A percentile compares a stretch with the other conserved stretches of the same genome.
Evolutionary conservation across 768 basidiomycete species (phyloP).

Genomic region (Tremella yokohamensis): DNA sequence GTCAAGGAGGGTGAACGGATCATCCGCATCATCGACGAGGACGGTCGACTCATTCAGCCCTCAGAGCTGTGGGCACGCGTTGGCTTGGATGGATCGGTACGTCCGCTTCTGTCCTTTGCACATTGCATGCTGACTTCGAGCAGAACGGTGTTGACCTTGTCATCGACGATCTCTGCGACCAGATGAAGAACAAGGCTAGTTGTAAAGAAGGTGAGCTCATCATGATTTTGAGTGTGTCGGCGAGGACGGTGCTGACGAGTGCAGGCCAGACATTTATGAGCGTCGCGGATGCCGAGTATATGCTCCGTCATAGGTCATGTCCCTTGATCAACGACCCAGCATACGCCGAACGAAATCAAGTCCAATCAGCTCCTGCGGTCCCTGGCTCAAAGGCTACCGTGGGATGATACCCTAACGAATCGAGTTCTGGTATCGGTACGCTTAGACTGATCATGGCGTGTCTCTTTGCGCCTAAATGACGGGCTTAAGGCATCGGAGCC

Average conservation of each 20-base stretch:
- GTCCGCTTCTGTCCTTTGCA: slow-evolving; percentile 4
- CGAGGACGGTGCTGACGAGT: not conserved
- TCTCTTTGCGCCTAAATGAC: too few species aligned
- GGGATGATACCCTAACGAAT: too few species aligned
- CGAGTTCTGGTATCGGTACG: too few species aligned
- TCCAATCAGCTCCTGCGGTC: too few species aligned
- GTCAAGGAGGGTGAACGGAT: slow-evolving; percentile 11
- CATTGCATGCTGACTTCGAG: slow-evolving; percentile 11
- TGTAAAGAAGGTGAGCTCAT: slow-evolving; percentile 40
- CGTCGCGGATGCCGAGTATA: slow-evolving; percentile 1
- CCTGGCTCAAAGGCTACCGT: too few species aligned
- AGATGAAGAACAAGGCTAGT: slow-evolving; percentile 43
- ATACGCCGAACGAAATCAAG: too few species aligned
- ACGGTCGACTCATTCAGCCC: slow-evolving; percentile 37
- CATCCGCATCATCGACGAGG: slow-evolving; percentile 29
- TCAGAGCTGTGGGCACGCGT: slow-evolving; percentile 39
- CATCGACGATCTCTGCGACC: slow-evolving; percentile 49
- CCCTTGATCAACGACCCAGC: too few species aligned
- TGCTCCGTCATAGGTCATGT: not conserved
- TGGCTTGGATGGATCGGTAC: slow-evolving; percentile 29
- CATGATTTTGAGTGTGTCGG: not conserved
- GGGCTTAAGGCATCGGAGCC: too few species aligned
- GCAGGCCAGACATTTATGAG: slow-evolving; percentile 1
- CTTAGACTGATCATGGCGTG: too few species aligned
- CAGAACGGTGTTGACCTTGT: slow-evolving; percentile 32